phyloP scores from a whole-genome alignment of 2,329 filamentous ascomycete genomes.

The Claviceps africana region DNA sequence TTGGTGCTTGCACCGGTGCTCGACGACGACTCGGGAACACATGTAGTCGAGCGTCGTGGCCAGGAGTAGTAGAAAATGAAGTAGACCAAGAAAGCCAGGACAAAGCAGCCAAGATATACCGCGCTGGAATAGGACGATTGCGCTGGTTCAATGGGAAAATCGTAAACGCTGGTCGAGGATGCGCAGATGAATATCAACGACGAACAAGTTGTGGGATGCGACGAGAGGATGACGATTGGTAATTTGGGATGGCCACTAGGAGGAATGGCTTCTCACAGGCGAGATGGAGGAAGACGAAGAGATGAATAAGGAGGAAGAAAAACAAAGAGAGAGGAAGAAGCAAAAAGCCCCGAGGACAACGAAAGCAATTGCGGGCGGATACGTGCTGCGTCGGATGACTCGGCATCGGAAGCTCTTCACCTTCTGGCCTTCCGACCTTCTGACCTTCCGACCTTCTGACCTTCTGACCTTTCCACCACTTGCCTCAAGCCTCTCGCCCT shows the following conservation, averaged over 20 bases:
- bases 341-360: neutral
- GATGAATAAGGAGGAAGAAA: neutral
- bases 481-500: neutral
- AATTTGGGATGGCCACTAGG: neutral
- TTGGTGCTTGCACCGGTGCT: conserved; percentile 24
- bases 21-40: conserved; percentile 20
- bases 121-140: neutral
- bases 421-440: neutral
- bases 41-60: conserved; percentile 10
- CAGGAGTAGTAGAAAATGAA: neutral
- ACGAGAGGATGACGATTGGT: neutral
- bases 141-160: neutral
- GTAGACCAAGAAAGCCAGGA: neutral
- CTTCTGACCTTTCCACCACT: neutral
- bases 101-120: too few species aligned
- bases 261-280: neutral
- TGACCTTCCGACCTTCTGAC: neutral
- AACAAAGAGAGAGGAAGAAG: neutral
- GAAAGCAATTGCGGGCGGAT: too few species aligned
- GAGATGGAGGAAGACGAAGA: neutral
- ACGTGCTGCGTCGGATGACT: neutral
- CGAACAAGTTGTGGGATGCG: neutral
- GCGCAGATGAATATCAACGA: neutral
- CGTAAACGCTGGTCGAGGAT: neutral
- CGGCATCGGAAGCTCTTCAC: conserved; percentile 3